Base-by-base conservation (phyloP, 2,329 filamentous ascomycete genomes). In the Neofusicoccum sp. region DNA sequence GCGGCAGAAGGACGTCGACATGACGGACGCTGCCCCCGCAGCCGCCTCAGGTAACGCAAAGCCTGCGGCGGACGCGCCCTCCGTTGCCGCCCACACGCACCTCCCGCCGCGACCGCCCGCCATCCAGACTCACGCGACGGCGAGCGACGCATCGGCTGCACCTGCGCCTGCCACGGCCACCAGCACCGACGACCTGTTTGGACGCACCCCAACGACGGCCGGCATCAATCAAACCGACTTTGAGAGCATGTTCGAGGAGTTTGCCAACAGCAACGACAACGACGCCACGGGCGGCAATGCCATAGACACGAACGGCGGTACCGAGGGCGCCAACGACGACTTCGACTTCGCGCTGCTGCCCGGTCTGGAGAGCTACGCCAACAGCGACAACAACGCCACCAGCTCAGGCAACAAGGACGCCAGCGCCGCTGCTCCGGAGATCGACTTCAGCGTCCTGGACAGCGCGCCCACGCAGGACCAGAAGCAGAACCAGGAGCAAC, bases 321-420 rank as follows among this genome's bases (percentile, higher is more conserved):
- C 61, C 39, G 64, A 68, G 45, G 52, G 65, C 47, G 44, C 56
- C 36, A 65, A 65, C 61, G 64, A 63, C 14, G 61, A 63, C 69
- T 67, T 67, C 56, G 72, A 79, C 33, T 71, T 71, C 8, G 73
- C 76, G 2, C 70, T 80, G 6, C 68, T 78, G 6, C 71, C 79
- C 41, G 73, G 79, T 62, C 68, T 81, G 59, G 72, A 80, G 64
- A 72, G 77, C 67, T 79, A 77, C 67, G 74, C 78, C 16, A 79
- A 77, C 56, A 54, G 41, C 37, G 58, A 61, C 33, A 79, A 77
- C 29, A 45, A 34, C 31, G 48, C 31, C n/a, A 11, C 39, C 6
- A 29, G 36, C 7, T 31, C 44, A 4, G 11, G 6, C 36, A 43
- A 36, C 41, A 48, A 62, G 22, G 41, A 52, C 4, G 29, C 16